Percentiles rank a stretch among this genome's conserved stretches.
Evolutionary conservation across 179 eudicot genomes (phyloP).

Genomic region (Heliamphora pulchella): DNA sequence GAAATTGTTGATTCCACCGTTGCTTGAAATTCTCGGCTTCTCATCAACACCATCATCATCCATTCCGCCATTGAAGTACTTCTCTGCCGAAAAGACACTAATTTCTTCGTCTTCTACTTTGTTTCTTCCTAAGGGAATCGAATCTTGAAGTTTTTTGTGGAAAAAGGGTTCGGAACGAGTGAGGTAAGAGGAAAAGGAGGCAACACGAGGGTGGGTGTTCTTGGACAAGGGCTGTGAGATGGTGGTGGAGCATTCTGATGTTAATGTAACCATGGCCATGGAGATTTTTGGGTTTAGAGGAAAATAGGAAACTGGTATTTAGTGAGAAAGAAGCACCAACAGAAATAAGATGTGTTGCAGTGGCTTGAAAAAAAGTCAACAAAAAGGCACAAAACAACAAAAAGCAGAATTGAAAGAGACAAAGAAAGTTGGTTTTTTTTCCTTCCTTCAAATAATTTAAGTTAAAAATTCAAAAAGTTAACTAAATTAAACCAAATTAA

Average conservation of each 20-base stretch:
- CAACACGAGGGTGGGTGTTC: constrained; percentile 27
- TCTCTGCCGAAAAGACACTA: constrained; percentile 63
- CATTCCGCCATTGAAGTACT: constrained; percentile 53
- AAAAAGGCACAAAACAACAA: constrained; percentile 5
- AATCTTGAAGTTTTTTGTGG: constrained; percentile 23
- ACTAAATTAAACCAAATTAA: no score
- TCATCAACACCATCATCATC: constrained; percentile 10
- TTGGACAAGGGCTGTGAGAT: constrained; percentile 11
- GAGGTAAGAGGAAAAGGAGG: constrained; percentile 54
- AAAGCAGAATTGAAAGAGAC: not conserved
- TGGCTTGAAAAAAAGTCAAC: not conserved
- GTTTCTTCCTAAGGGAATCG: constrained; percentile 20
- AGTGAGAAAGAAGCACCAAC: constrained; percentile 1
- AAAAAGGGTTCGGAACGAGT: constrained; percentile 30
- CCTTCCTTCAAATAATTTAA: no score
- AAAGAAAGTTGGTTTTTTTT: no score
- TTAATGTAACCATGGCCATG: constrained; percentile 18
- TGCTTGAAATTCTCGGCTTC: constrained; percentile 10
- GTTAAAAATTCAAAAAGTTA: no score
- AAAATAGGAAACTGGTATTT: not conserved
- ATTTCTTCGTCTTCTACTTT: constrained; percentile 43
- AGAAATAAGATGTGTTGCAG: not conserved
- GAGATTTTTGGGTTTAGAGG: not conserved
- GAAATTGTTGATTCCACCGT: not conserved
- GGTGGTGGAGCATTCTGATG: not conserved